Base-by-base conservation (phyloP, 805 yeast genomes). In the Pichia ethanolica region DNA sequence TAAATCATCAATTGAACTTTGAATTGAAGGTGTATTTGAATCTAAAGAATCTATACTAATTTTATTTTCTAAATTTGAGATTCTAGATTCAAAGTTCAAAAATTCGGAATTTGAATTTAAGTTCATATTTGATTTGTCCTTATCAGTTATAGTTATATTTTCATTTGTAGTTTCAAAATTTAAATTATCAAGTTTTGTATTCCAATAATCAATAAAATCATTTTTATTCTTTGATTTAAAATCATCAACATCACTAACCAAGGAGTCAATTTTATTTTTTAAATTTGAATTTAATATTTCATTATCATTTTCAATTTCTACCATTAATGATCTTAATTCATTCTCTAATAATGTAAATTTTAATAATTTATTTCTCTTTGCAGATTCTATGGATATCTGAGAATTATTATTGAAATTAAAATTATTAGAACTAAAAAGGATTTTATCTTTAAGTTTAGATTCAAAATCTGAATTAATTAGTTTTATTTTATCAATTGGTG, bases 1-100 rank as follows among this genome's bases (percentile, higher is more conserved):
- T 5, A 65, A 42, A 51, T 65, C 67, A 44, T 60, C 59, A 5
- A 65, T 52, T 20, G 49, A 46, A 4, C 57, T 48, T 44, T 62
- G 64, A 3, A 65, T 20, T 3, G 67, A 46, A 9, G 52, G 41
- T 12, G 45, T 12, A 4, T 35, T 28, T 7, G 11, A 44, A 20
- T 7, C 30, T 33, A 28, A 13, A 12, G 32, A 28, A 27, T 40
- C 13, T 11, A 26, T 25, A 3, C 46, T 46, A 13, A 42, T 44
- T 51, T 13, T 43, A 2, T 30, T 37, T 35, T 44, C 66, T 54
- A 48, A 52, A 20, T 33, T 48, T 9, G 39, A 40, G 9, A 62
- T 11, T 44, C 64, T 52, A 7, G 48, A 32, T 33, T 56, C 52
- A 6, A 53, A 38, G 12, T 48, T 42, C 20, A 44, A 14, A 10